Conservation (phyloP, 129 eudicot species). For the Flaveria ramosissima region DNA sequence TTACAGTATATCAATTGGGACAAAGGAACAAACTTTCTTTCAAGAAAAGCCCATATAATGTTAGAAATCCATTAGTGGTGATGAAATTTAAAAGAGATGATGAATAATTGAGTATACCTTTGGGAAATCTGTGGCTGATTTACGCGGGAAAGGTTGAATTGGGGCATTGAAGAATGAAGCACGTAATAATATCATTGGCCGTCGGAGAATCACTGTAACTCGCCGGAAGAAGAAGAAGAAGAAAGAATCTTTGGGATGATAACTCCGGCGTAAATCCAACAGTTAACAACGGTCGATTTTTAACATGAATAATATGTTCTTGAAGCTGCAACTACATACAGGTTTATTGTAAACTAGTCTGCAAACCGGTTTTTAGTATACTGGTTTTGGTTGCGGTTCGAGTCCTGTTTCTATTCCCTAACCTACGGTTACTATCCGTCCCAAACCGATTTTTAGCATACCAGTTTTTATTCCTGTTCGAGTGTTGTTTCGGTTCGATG, state of each 20-base stretch:
- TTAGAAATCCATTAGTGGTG: not conserved
- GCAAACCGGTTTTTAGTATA: too few relatives aligned
- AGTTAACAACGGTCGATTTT: not conserved
- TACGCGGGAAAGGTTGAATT: slow-evolving; percentile 44
- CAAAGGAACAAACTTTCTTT: not conserved
- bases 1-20: not conserved
- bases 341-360: too few relatives aligned
- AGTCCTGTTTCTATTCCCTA: too few relatives aligned
- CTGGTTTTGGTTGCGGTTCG: too few relatives aligned
- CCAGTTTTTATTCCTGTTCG: too few relatives aligned
- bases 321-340: too few relatives aligned
- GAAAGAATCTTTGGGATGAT: not conserved
- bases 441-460: too few relatives aligned
- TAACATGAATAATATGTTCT: too few relatives aligned
- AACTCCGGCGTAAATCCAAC: not conserved
- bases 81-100: not conserved
- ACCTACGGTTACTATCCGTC: too few relatives aligned
- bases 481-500: too few relatives aligned
- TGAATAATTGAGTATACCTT: slow-evolving; percentile 30
- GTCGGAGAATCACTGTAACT: not conserved
- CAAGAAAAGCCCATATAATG: not conserved
- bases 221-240: not conserved
- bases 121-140: slow-evolving; percentile 30
- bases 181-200: slow-evolving; percentile 28
- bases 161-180: slow-evolving; percentile 36